Conservation (phyloP, 1,139 yeast genomes). For the Diutina mesorugosa region DNA sequence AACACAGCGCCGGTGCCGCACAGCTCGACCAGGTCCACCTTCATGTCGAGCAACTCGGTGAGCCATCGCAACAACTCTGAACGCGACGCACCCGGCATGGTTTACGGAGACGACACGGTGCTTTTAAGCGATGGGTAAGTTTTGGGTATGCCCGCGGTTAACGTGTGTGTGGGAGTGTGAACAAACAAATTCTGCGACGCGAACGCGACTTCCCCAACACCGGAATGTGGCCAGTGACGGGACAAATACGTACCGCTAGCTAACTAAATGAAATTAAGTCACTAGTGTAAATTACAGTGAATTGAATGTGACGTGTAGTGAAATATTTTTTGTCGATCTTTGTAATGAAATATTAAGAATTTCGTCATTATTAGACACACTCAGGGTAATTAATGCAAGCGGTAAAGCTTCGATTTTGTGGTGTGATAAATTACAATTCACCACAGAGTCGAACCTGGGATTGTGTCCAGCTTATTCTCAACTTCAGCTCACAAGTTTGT, state of each 20-base stretch:
- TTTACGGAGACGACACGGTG: background rate
- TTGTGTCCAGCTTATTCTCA: too few relatives aligned
- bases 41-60: conserved; percentile 52
- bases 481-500: too few relatives aligned
- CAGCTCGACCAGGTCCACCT: conserved; percentile 73
- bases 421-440: too few relatives aligned
- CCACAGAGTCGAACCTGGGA: too few relatives aligned
- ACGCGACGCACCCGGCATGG: background rate
- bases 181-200: background rate
- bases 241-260: too few relatives aligned
- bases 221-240: background rate
- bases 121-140: background rate
- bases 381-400: too few relatives aligned
- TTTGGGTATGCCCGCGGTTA: background rate
- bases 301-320: too few relatives aligned
- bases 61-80: conserved; percentile 81
- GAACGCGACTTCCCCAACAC: background rate
- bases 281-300: background rate
- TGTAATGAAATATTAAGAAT: too few relatives aligned
- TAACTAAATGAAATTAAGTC: background rate
- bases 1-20: conserved; percentile 95
- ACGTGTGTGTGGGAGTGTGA: background rate
- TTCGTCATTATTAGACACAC: too few relatives aligned
- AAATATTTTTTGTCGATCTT: too few relatives aligned
- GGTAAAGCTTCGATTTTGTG: too few relatives aligned